Conservation (phyloP, 768 basidiomycete genomes). For the Leccinum subgranulosum region DNA sequence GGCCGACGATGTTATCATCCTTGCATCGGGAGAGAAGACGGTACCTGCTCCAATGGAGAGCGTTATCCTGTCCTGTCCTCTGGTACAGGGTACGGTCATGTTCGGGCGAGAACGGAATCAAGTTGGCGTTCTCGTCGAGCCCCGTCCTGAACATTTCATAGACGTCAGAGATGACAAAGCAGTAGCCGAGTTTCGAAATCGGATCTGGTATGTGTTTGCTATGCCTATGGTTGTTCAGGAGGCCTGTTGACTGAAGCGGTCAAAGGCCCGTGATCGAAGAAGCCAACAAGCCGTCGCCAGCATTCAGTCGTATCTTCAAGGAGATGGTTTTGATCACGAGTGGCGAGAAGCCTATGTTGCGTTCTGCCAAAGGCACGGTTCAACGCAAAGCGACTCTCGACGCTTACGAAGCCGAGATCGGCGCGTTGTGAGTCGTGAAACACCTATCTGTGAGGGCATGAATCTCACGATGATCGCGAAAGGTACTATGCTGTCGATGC, state of each 20-base stretch:
- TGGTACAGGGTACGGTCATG: conserved; percentile 27
- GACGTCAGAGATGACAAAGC: conserved; percentile 23
- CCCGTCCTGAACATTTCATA: conserved; percentile 9
- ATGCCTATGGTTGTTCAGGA: neutral
- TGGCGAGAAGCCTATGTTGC: conserved; percentile 40
- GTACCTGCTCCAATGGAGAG: conserved; percentile 29
- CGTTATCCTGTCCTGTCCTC: conserved; percentile 19
- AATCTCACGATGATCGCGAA: neutral
- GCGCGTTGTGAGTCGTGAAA: conserved; percentile 36
- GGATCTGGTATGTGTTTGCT: conserved; percentile 25
- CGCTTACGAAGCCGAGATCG: conserved; percentile 44
- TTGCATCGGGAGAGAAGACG: conserved; percentile 19
- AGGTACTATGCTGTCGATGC: conserved; percentile 36
- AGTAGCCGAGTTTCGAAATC: conserved; percentile 28
- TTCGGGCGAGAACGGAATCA: conserved; percentile 33
- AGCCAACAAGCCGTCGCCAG: conserved; percentile 40
- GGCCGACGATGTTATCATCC: conserved; percentile 37
- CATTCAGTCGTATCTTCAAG: conserved; percentile 46
- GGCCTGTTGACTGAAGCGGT: neutral
- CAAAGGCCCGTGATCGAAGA: conserved; percentile 40
- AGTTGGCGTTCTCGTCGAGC: conserved; percentile 33
- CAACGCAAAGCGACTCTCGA: conserved; percentile 37
- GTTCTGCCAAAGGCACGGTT: conserved; percentile 46
- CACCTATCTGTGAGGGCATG: neutral
- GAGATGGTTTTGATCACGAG: conserved; percentile 50